Base-by-base conservation (phyloP, 1,284 basidiomycete species). In the Pascua sp. region DNA sequence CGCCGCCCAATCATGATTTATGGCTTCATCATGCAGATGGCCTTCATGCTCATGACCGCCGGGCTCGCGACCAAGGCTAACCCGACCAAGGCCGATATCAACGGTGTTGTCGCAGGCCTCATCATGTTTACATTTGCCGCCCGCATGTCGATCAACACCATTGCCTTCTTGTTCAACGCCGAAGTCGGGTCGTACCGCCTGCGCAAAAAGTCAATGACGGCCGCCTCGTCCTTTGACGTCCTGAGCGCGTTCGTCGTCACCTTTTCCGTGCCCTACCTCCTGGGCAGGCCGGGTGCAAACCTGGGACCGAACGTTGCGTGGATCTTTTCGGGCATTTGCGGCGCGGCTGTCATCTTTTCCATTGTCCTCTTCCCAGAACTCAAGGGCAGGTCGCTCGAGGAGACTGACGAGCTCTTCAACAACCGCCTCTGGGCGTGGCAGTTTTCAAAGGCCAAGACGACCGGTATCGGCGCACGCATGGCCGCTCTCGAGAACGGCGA, bases 391-490 rank as follows among this genome's bases (percentile, higher is more conserved):
- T 44, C 47, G 7, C 50, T 62, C 2, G 60, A 62, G 37, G 60
- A 62, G 45, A 48, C 59, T 12, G 60, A 62, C 53, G 60, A 58
- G 53, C 52, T 62, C 8, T 62, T 59, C 42, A 51, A 55, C 9
- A 45, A 50, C 36, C 55, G 56, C 50, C 37, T 57, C 17, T 62
- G 60, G 60, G 60, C 56, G n/a, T 62, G 56, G 60, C 56, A 62
- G 49, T 47, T 62, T 46, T 47, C 56, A 32, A 18, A 42, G 15
- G 52, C 42, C 36, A 45, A 52, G 36, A 58, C 56, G 10, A 51
- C 56, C 8, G 53, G 53, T 38, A 37, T 44, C 15, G 44, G 52
- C n/a, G 49, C 55, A 3, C 24, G 40, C 10, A 48, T 57, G 16
- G 50, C 50, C 39, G 18, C 46, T 15, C 39, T 56, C 17, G 49